phyloP scores from a whole-genome alignment of 2,329 filamentous ascomycete species.

The Rutstroemia sp. region DNA sequence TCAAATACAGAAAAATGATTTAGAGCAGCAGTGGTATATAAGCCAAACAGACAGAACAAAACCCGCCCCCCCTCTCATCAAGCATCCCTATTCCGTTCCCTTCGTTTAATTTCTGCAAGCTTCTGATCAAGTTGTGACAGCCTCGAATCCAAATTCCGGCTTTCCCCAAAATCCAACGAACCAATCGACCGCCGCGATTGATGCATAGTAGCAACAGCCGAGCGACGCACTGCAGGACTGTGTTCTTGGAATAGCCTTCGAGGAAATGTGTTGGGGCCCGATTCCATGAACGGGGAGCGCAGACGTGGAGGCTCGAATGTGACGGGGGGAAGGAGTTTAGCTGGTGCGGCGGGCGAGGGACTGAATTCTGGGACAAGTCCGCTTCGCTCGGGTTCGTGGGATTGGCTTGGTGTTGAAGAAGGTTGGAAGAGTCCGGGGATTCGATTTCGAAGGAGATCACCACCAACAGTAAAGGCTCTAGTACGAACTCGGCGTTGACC shows the following conservation, averaged over 20 bases:
- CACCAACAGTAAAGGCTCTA: constrained; percentile 29
- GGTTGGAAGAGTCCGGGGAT: constrained; percentile 18
- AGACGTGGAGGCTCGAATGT: constrained; percentile 35
- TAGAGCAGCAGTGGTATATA: not conserved
- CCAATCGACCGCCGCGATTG: constrained; percentile 33
- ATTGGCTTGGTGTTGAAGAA: not conserved
- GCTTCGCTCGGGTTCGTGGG: not conserved
- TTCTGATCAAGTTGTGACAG: constrained; percentile 23
- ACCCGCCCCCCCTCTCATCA: not conserved
- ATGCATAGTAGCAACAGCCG: constrained; percentile 51
- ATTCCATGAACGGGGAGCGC: constrained; percentile 50
- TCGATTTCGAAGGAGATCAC: constrained; percentile 21
- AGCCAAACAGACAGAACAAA: not conserved
- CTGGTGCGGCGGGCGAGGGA: constrained; percentile 15
- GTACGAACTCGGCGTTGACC: constrained; percentile 25
- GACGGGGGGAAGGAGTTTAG: constrained; percentile 29
- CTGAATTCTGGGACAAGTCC: not conserved
- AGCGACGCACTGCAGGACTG: constrained; percentile 29
- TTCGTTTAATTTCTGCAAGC: constrained; percentile 24
- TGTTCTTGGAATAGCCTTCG: constrained; percentile 41
- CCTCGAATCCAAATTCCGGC: constrained; percentile 21
- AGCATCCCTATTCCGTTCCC: constrained; percentile 11
- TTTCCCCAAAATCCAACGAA: constrained; percentile 26
- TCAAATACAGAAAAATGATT: not conserved
- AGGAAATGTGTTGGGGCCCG: constrained; percentile 51